Base-by-base conservation (phyloP, 371 early-diverging fungal genomes). In the Zopfochytrium polystomum region DNA sequence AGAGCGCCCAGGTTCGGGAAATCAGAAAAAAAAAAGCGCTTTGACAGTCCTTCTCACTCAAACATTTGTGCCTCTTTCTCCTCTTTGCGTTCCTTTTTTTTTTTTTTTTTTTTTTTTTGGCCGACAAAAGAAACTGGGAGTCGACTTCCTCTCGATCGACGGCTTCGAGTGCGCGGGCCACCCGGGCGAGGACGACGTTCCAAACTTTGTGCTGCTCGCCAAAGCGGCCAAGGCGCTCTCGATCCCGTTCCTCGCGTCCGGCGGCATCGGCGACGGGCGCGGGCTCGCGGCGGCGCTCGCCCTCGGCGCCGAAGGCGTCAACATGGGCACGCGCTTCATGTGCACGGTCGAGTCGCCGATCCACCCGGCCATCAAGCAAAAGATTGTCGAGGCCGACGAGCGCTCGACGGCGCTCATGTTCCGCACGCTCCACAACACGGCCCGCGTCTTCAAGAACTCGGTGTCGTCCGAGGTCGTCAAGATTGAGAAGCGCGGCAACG, bases 161-260 rank as follows among this genome's bases (percentile, higher is more conserved):
- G 88, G 90, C 6, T 87, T 85, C 66, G 88, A 90, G 70, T 90
- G 90, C 72, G 90, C 89, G 54, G 90, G 90, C 35, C 90, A 90
- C 64, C 90, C 90, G 9, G 90, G 90, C 51, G 90, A 90, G 73
- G 88, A 90, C 63, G 90, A 88, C 75, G 75, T 90, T 42, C 79
- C 82, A 52, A 86, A 82, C 23, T 65, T 90, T 62, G 83, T 88
- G 34, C 72, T 90, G n/a, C 77, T 90, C 52, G 87, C 88, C 34
- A 84, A 85, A 55, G 80, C 90, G 3, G 84, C 86, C 46, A 82
- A 77, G 64, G 67, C 67, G 2, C 76, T 90, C 35, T 74, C 68
- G 29, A 66, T 88, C 46, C 87, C 87, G 13, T 83, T 87, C 55
- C 63, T 91, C 62, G 90, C 90, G 1, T 87, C 89, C 3, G 91